Conservation (phyloP, 1,284 basidiomycete species). For the Moesziomyces parantarcticus region DNA sequence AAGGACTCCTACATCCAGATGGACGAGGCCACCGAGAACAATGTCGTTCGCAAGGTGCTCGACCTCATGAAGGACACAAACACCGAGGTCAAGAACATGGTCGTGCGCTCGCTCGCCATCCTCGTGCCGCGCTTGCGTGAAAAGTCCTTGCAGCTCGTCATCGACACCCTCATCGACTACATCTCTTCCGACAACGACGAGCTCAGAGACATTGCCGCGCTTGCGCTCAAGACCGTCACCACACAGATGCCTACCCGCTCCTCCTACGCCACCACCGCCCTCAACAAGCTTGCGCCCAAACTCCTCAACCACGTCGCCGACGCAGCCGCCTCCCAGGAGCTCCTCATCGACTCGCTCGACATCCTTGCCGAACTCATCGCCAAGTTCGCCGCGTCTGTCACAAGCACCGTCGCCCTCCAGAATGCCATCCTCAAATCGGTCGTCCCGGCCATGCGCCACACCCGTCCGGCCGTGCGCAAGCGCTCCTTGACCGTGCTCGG, state of each 20-base stretch:
- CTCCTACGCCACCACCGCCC: slow-evolving; percentile 80
- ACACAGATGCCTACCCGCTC: slow-evolving; percentile 84
- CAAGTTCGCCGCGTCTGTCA: slow-evolving; percentile 71
- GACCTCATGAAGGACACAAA: slow-evolving; percentile 89
- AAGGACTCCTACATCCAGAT: slow-evolving; percentile 49
- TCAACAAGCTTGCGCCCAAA: slow-evolving; percentile 85
- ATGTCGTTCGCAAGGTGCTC: slow-evolving; percentile 82
- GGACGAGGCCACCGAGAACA: slow-evolving; percentile 73
- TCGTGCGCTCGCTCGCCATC: slow-evolving; percentile 78
- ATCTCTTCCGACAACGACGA: slow-evolving; percentile 87
- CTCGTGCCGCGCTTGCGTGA: slow-evolving; percentile 87
- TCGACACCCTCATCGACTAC: slow-evolving; percentile 86
- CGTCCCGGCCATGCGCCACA: slow-evolving; percentile 67
- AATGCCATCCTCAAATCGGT: slow-evolving; percentile 77
- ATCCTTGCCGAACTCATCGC: slow-evolving; percentile 90
- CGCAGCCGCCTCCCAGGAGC: slow-evolving; percentile 76
- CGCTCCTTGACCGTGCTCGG: slow-evolving; percentile 72
- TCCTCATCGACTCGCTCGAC: slow-evolving; percentile 85
- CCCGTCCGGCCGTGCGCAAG: slow-evolving; percentile 51
- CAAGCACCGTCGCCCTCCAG: slow-evolving; percentile 69
- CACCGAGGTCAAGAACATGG: slow-evolving; percentile 97
- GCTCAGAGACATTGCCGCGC: slow-evolving; percentile 88
- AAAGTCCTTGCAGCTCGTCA: slow-evolving; percentile 82
- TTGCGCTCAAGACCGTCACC: slow-evolving; percentile 93
- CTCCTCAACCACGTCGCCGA: slow-evolving; percentile 75